Evolutionary conservation across 192 early-diverging fungal genomes (phyloP), one percentile per base, ranked within the genome.

Genomic region (Phlyctochytrium arcticum): DNA sequence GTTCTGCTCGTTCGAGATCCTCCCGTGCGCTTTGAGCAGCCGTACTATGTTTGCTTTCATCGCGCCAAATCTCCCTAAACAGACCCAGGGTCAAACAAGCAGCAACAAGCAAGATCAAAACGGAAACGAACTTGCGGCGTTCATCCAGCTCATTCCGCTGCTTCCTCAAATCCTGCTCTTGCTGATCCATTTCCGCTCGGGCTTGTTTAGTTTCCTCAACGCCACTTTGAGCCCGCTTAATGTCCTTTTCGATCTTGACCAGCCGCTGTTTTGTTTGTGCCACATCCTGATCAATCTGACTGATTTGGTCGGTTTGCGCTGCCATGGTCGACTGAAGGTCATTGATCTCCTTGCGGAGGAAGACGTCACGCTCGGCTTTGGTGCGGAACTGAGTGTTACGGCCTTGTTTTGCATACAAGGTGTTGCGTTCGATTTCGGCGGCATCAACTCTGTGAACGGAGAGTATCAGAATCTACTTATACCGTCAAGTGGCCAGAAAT

Each of bases 61-160:
- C 88, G 60, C 93, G 85, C 96, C 96, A 98, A 6, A 89, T 55
- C 54, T 89, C 87, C 74, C 89, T 92, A 24, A n/a, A n/a, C n/a
- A n/a, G n/a, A n/a, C n/a, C n/a, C n/a, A n/a, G n/a, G n/a, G n/a
- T n/a, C n/a, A n/a, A n/a, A n/a, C n/a, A n/a, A n/a, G n/a, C n/a
- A n/a, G n/a, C n/a, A n/a, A n/a, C n/a, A n/a, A n/a, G n/a, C n/a
- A n/a, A n/a, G 3, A n/a, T 48, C 24, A 27, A 3, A 60, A 37
- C 5, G 33, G n/a, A n/a, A 46, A 46, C 84, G 53, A 78, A 88
- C 85, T 91, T 93, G 78, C 88, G 66, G 31, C 71, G 57, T 30
- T 92, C 90, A 10, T 83, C 89, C 32, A 57, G 35, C n/a, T 21
- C 17, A 30, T 36, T n/a, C 0, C 55, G 27, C 35, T 57, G 15